Evolutionary conservation across 2,329 filamentous ascomycete genomes (phyloP).

Genomic region (Diaporthe ilicicola): DNA sequence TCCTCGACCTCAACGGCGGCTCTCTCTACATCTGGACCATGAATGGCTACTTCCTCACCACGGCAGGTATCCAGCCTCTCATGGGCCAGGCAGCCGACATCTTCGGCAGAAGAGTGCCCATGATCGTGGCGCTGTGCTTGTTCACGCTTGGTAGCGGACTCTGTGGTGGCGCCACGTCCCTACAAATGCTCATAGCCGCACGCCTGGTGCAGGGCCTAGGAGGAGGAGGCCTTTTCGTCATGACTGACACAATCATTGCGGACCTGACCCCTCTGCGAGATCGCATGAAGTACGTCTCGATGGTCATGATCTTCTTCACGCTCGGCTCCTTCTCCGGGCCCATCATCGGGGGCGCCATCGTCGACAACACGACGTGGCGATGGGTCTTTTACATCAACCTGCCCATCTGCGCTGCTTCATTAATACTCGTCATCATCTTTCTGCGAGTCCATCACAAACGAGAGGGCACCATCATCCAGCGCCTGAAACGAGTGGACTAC

Average conservation of each 20-base stretch:
- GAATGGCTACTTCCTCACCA: slow-evolving; percentile 36
- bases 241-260: not conserved
- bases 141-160: slow-evolving; percentile 56
- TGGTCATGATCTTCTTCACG: slow-evolving; percentile 41
- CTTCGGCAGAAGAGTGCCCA: slow-evolving; percentile 49
- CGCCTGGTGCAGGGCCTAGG: slow-evolving; percentile 48
- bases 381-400: slow-evolving; percentile 48
- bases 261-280: not conserved
- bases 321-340: no score
- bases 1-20: slow-evolving; percentile 22
- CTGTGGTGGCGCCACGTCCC: slow-evolving; percentile 47
- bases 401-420: slow-evolving; percentile 39
- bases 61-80: slow-evolving; percentile 44
- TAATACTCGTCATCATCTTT: slow-evolving; percentile 39
- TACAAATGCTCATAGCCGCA: slow-evolving; percentile 49
- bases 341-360: slow-evolving; percentile 41
- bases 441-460: slow-evolving; percentile 37
- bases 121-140: slow-evolving; percentile 46
- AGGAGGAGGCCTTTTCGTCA: not conserved
- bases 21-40: slow-evolving; percentile 38
- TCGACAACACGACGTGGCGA: slow-evolving; percentile 38
- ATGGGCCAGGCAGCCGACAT: slow-evolving; percentile 53
- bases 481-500: slow-evolving; percentile 23
- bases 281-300: slow-evolving; percentile 27
- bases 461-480: not conserved